Evolutionary conservation across 2,329 filamentous ascomycete genomes (phyloP).

Genomic region (Chaetothyriales sp.): DNA sequence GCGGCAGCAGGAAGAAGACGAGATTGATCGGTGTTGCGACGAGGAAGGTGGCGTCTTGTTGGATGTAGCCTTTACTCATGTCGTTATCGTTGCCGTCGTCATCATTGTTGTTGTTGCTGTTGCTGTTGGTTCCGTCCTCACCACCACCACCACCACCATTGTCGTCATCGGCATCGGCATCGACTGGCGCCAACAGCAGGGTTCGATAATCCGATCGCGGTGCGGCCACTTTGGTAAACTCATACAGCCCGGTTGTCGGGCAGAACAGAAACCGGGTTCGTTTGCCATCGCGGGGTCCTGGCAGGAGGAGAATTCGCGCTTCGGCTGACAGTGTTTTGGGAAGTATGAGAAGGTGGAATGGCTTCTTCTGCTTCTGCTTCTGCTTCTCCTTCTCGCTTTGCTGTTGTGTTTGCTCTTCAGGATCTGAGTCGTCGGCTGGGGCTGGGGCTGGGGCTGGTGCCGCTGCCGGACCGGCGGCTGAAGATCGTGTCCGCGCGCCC

Average conservation of each 20-base stretch:
- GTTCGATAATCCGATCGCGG: conserved; percentile 38
- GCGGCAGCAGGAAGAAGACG: conserved; percentile 67
- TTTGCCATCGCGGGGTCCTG: conserved; percentile 36
- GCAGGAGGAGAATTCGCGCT: conserved; percentile 41
- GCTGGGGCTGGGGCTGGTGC: conserved; percentile 1
- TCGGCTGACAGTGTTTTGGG: conserved; percentile 37
- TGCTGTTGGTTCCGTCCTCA: not conserved
- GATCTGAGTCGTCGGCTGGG: not conserved
- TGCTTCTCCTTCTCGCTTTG: conserved; percentile 19
- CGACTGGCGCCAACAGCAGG: conserved; percentile 35
- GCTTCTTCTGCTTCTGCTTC: conserved; percentile 4
- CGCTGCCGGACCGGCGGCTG: conserved; percentile 13
- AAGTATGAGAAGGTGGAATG: conserved; percentile 40
- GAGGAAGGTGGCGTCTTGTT: conserved; percentile 58
- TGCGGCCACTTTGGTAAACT: conserved; percentile 43
- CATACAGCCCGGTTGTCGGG: conserved; percentile 42
- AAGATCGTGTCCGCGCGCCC: conserved; percentile 11
- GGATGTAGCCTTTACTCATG: conserved; percentile 35
- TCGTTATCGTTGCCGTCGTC: conserved; percentile 1
- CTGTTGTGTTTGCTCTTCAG: conserved; percentile 6
- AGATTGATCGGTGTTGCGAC: conserved; percentile 73
- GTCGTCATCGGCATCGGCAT: conserved; percentile 3
- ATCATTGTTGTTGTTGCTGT: conserved; percentile 9
- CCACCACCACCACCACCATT: too few relatives aligned
- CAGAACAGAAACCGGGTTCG: conserved; percentile 44